Conservation (phyloP, 371 early-diverging fungal genomes). For the Haplosporangium sp. region DNA sequence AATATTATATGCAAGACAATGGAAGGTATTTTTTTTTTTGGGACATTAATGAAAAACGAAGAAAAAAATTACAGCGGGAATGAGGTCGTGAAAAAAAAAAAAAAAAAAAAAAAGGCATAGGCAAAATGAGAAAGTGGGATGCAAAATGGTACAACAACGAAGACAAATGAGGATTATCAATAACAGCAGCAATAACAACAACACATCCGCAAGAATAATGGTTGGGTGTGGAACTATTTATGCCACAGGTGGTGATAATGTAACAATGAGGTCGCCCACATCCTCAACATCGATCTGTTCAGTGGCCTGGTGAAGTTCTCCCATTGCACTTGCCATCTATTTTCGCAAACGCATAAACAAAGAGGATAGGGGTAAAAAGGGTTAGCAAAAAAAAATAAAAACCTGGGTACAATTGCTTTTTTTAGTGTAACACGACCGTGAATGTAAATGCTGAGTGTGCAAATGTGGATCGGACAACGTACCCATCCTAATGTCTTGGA, state of each 20-base stretch:
- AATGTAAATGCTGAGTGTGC: background rate
- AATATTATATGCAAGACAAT: too few species aligned
- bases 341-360: background rate
- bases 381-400: slow-evolving; percentile 1
- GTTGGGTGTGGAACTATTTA: background rate
- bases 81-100: background rate
- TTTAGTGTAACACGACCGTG: background rate
- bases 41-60: background rate
- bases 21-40: too few species aligned
- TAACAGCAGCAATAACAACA: too few species aligned
- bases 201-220: too few species aligned
- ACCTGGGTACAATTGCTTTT: too few species aligned
- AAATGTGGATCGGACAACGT: slow-evolving; percentile 3
- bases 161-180: too few species aligned
- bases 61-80: slow-evolving; percentile 1
- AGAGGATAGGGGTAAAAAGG: background rate
- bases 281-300: slow-evolving; percentile 51
- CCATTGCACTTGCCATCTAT: slow-evolving; percentile 51
- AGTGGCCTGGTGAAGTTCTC: slow-evolving; percentile 46
- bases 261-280: slow-evolving; percentile 51
- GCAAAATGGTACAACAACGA: background rate
- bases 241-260: slow-evolving; percentile 30
- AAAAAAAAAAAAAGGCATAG: background rate
- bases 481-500: slow-evolving; percentile 53
- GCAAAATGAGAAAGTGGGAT: background rate